Evolutionary conservation across 1,284 basidiomycete species (phyloP).

Genomic region (Sporisorium reilianum): DNA sequence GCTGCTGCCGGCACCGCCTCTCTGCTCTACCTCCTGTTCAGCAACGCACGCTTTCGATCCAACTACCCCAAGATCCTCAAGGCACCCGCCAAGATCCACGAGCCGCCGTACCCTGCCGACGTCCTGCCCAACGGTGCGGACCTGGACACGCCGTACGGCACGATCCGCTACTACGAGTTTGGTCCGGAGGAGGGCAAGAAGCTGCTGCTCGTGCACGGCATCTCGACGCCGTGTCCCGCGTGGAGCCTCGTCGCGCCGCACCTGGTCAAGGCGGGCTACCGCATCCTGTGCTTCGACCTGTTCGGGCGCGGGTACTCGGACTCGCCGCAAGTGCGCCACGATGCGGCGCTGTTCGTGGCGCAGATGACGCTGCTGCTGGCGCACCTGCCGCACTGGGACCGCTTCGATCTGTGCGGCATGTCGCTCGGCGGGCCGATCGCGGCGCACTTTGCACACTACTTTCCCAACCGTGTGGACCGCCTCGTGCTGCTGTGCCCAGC

Average conservation of each 20-base stretch:
- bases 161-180: conserved; percentile 54
- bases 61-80: conserved; percentile 46
- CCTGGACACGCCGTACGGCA: conserved; percentile 43
- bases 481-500: conserved; percentile 49
- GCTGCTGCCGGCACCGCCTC: conserved; percentile 42
- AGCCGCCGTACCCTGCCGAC: conserved; percentile 41
- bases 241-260: conserved; percentile 37
- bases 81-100: conserved; percentile 39
- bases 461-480: conserved; percentile 37
- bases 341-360: conserved; percentile 42
- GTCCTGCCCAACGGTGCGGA: conserved; percentile 39
- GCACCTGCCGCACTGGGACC: conserved; percentile 46
- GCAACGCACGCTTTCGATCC: conserved; percentile 26
- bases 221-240: conserved; percentile 45
- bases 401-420: conserved; percentile 51
- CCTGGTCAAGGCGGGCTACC: conserved; percentile 48
- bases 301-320: conserved; percentile 52
- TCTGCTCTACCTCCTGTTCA: conserved; percentile 29
- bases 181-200: conserved; percentile 57
- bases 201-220: conserved; percentile 65
- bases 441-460: conserved; percentile 49
- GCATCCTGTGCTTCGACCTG: conserved; percentile 48
- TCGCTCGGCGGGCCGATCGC: conserved; percentile 49
- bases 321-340: conserved; percentile 43
- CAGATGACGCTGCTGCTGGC: conserved; percentile 49